These are phyloP conservation scores for Tetrapisispora iriomotensis DNA, from an alignment of 805 yeast species.

Conservation along the genomic window DNA sequence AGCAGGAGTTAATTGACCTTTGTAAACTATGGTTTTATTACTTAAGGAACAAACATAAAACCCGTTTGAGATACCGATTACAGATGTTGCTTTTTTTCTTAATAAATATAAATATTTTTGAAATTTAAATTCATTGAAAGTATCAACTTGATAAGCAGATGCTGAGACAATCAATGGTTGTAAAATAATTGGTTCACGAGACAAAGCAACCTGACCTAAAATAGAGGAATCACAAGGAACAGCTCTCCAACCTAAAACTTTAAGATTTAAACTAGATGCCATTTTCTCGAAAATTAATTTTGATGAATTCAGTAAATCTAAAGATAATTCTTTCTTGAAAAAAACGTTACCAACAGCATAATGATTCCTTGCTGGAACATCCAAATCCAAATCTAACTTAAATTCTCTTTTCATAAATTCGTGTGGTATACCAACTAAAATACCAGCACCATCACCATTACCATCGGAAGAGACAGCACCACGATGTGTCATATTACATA, in stretches of 20 bases:
- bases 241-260: slow-evolving; percentile 87
- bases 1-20: slow-evolving; percentile 94
- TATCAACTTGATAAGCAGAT: slow-evolving; percentile 1
- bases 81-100: slow-evolving; percentile 81
- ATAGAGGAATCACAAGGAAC: slow-evolving; percentile 94
- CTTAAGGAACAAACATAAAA: slow-evolving; percentile 91
- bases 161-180: slow-evolving; percentile 86
- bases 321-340: slow-evolving; percentile 65
- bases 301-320: slow-evolving; percentile 56
- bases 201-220: slow-evolving; percentile 87
- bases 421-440: slow-evolving; percentile 86
- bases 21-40: slow-evolving; percentile 84
- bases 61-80: slow-evolving; percentile 94
- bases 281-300: slow-evolving; percentile 70
- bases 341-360: slow-evolving; percentile 94
- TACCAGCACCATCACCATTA: slow-evolving; percentile 99
- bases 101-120: slow-evolving; percentile 77
- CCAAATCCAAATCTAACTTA: slow-evolving; percentile 53
- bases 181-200: slow-evolving; percentile 82
- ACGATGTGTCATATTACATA: slow-evolving; percentile 97
- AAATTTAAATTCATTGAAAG: slow-evolving; percentile 33
- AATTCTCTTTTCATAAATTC: slow-evolving; percentile 79
- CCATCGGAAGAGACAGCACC: slow-evolving; percentile 97
- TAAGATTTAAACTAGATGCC: slow-evolving; percentile 65
- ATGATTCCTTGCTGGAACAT: slow-evolving; percentile 70